phyloP scores from a whole-genome alignment of 176 grass and related monocot species.

The Cymbopogon citratus region DNA sequence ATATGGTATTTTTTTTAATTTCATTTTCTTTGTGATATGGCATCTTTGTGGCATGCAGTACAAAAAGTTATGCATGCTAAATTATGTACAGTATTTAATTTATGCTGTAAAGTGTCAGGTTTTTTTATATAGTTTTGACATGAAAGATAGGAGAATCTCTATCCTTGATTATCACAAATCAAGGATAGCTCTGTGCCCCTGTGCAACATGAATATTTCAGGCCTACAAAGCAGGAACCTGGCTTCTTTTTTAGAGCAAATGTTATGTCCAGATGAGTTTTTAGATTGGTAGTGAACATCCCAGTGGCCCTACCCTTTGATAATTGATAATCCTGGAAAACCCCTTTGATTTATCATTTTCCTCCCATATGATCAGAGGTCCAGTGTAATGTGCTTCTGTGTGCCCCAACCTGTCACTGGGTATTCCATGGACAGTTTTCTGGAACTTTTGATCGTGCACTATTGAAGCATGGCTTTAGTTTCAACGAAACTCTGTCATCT shows the following conservation, averaged over 20 bases:
- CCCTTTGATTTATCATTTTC: neutral
- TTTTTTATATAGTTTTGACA: neutral
- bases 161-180: neutral
- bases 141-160: neutral
- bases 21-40: neutral
- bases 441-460: neutral
- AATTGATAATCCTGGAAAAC: neutral
- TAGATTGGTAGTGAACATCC: neutral
- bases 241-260: too few species aligned
- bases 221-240: too few species aligned
- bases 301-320: neutral
- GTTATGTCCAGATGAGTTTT: neutral
- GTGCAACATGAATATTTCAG: slow-evolving; percentile 4
- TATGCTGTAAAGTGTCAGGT: neutral
- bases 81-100: neutral
- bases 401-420: neutral
- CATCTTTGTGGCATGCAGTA: neutral
- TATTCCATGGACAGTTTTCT: neutral
- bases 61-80: neutral
- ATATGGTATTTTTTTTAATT: neutral
- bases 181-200: neutral
- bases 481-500: neutral
- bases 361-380: neutral
- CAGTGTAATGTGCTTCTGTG: neutral
- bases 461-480: slow-evolving; percentile 7